phyloP scores from a whole-genome alignment of 371 early-diverging fungal species.

The Mucor irregularis region DNA sequence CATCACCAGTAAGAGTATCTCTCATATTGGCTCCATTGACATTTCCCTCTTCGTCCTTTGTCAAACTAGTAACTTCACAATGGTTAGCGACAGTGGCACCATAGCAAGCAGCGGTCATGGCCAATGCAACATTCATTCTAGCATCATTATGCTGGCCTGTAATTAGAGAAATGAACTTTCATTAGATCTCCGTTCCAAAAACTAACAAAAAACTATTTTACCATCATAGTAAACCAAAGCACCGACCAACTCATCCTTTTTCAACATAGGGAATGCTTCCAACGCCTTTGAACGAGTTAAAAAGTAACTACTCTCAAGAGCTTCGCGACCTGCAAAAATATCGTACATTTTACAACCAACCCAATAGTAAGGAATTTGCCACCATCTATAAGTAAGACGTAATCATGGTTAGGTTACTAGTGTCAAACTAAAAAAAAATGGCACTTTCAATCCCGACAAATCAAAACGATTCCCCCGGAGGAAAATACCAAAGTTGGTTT shows the following conservation, averaged over 20 bases:
- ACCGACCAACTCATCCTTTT: conserved; percentile 88
- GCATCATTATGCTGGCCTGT: conserved; percentile 96
- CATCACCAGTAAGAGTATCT: conserved; percentile 90
- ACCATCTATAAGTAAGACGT: conserved; percentile 59
- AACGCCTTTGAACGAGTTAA: conserved; percentile 84
- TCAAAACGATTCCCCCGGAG: background rate
- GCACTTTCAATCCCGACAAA: background rate
- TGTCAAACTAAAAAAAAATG: background rate
- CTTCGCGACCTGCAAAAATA: conserved; percentile 88
- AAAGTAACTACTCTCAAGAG: conserved; percentile 88
- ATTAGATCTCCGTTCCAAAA: conserved; percentile 3
- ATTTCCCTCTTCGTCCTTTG: conserved; percentile 68
- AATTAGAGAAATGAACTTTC: background rate
- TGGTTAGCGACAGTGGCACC: conserved; percentile 98
- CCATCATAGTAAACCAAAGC: conserved; percentile 99
- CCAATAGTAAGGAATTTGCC: conserved; percentile 98
- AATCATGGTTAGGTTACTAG: background rate
- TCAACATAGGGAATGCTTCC: conserved; percentile 95
- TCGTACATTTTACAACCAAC: conserved; percentile 97
- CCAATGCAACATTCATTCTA: conserved; percentile 96
- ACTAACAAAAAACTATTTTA: conserved; percentile 9
- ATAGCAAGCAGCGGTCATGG: conserved; percentile 91
- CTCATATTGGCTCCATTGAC: conserved; percentile 83
- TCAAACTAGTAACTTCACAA: conserved; percentile 83
- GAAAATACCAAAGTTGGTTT: background rate